Evolutionary conservation across 306 rosid genomes (phyloP), one percentile per base, ranked within the genome.

Genomic region (Trifolium repens): DNA sequence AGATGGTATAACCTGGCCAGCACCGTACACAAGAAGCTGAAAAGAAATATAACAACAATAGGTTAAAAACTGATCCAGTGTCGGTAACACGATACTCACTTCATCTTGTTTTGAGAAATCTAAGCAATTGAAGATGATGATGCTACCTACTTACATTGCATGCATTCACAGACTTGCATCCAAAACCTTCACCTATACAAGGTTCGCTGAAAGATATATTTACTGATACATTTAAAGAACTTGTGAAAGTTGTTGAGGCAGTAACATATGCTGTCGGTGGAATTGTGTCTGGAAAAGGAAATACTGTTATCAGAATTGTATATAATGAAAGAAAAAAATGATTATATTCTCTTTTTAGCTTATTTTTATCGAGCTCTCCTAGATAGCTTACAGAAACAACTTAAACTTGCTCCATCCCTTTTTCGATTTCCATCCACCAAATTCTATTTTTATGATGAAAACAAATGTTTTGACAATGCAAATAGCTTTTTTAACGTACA

Each of bases 11-110:
- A 91, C 97, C 74, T 86, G 80, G 77, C 97, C 98, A 43, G 91
- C 89, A 72, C 97, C 98, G 85, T 91, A 94, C 43, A 94, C 98
- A 68, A 91, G 84, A 82, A 94, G 88, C 98, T 94, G 93, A 6
- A 77, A 42, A 63, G 64, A 52, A 59, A 75, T 52, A 67, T 40
- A 9, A 62, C 63, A 81, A 6, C 39, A 79, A 49, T 17, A 8
- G 40, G 67, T 88, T 61, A 79, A 72, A 80, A 66, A 63, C n/a
- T 24, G 59, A 53, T 42, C 62, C 4, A 9, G 55, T 49, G 3
- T 19, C 4, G 15, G 32, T 4, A 19, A 55, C 34, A 55, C 40
- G 1, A 24, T 59, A 59, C 39, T 26, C 39, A 3, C 65, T 59
- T 8, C 35, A 30, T 27, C 64, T 58, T 58, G 9, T 59, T 59